Evolutionary conservation across 2,329 filamentous ascomycete species (phyloP).

Genomic region (Diaporthe ampelina): DNA sequence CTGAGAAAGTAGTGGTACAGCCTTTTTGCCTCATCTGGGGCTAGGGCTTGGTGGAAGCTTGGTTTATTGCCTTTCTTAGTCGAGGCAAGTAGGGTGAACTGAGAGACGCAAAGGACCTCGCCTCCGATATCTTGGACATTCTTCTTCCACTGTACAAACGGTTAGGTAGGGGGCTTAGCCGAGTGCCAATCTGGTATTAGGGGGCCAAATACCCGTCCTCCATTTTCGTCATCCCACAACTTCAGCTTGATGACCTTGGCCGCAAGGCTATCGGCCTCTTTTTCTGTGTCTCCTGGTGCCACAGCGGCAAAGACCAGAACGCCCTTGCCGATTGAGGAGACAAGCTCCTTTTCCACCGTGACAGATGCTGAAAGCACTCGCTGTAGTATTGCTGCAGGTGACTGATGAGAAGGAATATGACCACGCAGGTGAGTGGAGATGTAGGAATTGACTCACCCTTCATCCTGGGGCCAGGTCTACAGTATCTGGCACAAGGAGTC

Average conservation of each 20-base stretch:
- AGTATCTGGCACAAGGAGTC: background rate
- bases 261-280: slow-evolving; percentile 87
- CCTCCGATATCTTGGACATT: slow-evolving; percentile 90
- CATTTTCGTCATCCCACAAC: slow-evolving; percentile 88
- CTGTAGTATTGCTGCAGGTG: slow-evolving; percentile 83
- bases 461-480: slow-evolving; percentile 43
- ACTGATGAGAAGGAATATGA: slow-evolving; percentile 32
- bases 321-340: slow-evolving; percentile 92
- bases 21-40: slow-evolving; percentile 80
- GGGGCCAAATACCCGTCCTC: slow-evolving; percentile 68
- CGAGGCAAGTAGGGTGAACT: slow-evolving; percentile 93
- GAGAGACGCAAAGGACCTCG: slow-evolving; percentile 96
- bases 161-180: slow-evolving; percentile 26
- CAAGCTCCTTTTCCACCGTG: slow-evolving; percentile 89
- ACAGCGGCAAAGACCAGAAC: slow-evolving; percentile 93
- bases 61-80: slow-evolving; percentile 98
- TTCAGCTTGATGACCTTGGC: slow-evolving; percentile 90
- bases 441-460: slow-evolving; percentile 52
- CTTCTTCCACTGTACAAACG: slow-evolving; percentile 81
- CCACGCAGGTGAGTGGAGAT: background rate
- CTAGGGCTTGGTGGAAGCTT: slow-evolving; percentile 91
- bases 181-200: background rate
- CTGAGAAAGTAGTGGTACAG: slow-evolving; percentile 88
- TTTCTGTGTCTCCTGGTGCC: slow-evolving; percentile 89
- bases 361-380: slow-evolving; percentile 96